Evolutionary conservation across 1,139 yeast species (phyloP).

Genomic region (Kodamaea fungicola): DNA sequence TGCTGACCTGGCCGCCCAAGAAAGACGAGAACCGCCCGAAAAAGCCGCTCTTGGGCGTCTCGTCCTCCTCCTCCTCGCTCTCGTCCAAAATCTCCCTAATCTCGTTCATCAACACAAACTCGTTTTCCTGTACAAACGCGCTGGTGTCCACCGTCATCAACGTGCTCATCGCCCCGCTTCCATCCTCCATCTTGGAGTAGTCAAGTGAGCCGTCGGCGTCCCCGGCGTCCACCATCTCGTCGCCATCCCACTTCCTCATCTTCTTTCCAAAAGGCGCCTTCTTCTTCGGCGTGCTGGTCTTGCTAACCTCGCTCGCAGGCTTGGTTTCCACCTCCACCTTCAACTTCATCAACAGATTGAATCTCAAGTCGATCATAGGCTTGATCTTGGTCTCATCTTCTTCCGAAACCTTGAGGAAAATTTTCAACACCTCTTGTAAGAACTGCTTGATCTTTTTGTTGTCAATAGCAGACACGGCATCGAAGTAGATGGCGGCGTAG

Average conservation of each 20-base stretch:
- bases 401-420: conserved; percentile 28
- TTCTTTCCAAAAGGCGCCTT: conserved; percentile 22
- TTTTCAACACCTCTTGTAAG: conserved; percentile 34
- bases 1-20: conserved; percentile 36
- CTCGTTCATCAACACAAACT: conserved; percentile 42
- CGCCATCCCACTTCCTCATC: conserved; percentile 48
- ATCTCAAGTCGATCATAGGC: conserved; percentile 39
- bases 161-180: conserved; percentile 31
- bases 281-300: conserved; percentile 14
- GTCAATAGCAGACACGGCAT: conserved; percentile 39
- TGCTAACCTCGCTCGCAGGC: background rate
- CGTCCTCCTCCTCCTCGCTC: conserved; percentile 25
- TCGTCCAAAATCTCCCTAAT: conserved; percentile 39
- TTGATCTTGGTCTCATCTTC: conserved; percentile 21
- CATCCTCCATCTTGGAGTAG: conserved; percentile 26
- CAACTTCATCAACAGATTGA: conserved; percentile 29
- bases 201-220: conserved; percentile 28
- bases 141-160: conserved; percentile 22
- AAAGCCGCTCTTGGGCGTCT: conserved; percentile 20
- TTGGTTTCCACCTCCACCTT: conserved; percentile 13
- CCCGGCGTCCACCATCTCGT: conserved; percentile 28
- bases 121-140: conserved; percentile 38
- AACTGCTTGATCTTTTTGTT: conserved; percentile 36
- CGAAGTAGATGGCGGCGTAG: conserved; percentile 40
- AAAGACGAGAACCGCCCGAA: conserved; percentile 36